Conservation (phyloP, 1,284 basidiomycete genomes). For the Singerocomus inundabilis region DNA sequence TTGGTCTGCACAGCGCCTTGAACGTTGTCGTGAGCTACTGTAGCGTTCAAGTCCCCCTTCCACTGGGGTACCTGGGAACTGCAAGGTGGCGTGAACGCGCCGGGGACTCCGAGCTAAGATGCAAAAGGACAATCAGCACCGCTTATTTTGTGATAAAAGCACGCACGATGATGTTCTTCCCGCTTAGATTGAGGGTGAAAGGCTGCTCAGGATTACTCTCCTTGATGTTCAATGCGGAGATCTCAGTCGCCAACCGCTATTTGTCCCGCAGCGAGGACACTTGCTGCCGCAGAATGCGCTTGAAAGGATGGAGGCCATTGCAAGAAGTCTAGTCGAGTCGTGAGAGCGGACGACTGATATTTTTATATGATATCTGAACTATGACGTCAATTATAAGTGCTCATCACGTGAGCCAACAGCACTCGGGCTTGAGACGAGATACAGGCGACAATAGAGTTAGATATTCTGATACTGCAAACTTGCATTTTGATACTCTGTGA, state of each 20-base stretch:
- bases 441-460: slow-evolving; percentile 32
- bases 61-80: slow-evolving; percentile 48
- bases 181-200: slow-evolving; percentile 52
- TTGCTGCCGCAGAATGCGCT: slow-evolving; percentile 54
- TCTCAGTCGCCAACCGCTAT: slow-evolving; percentile 48
- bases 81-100: slow-evolving; percentile 47
- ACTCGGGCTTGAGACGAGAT: background rate
- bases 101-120: slow-evolving; percentile 43
- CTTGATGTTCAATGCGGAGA: slow-evolving; percentile 56
- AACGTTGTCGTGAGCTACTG: background rate
- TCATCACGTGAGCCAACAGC: slow-evolving; percentile 7
- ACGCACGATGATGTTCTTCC: slow-evolving; percentile 71
- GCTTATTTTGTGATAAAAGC: background rate
- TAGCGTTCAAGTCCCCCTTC: no score
- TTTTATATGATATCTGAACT: background rate
- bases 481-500: slow-evolving; percentile 70
- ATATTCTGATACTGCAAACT: slow-evolving; percentile 74
- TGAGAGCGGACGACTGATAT: background rate
- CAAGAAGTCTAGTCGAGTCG: background rate
- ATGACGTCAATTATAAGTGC: slow-evolving; percentile 6
- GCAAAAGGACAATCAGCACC: background rate
- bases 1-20: background rate
- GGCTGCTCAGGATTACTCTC: slow-evolving; percentile 50
- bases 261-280: slow-evolving; percentile 46
- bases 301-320: slow-evolving; percentile 50